Evolutionary conservation across 2,329 filamentous ascomycete species (phyloP).

Genomic region (Tolypocladium tundrense): DNA sequence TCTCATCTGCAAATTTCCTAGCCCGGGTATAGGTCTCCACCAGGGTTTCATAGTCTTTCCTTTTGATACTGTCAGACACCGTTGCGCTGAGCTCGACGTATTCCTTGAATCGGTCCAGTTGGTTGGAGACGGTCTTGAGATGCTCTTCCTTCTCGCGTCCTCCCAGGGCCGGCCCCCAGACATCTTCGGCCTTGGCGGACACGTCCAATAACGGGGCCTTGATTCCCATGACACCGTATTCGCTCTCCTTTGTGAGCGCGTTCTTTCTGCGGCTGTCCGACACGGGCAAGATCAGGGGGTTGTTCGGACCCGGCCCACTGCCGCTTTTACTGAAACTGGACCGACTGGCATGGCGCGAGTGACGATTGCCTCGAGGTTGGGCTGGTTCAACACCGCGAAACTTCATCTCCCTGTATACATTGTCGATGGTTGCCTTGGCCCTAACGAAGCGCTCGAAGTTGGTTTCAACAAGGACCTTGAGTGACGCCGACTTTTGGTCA

Average conservation of each 20-base stretch:
- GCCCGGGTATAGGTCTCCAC: slow-evolving; percentile 81
- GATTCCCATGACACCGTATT: slow-evolving; percentile 81
- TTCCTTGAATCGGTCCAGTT: slow-evolving; percentile 69
- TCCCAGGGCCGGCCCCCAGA: slow-evolving; percentile 90
- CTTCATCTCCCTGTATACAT: slow-evolving; percentile 98
- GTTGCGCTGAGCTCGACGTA: slow-evolving; percentile 72
- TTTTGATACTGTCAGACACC: slow-evolving; percentile 75
- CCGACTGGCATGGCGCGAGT: slow-evolving; percentile 59
- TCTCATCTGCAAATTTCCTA: slow-evolving; percentile 71
- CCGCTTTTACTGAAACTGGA: slow-evolving; percentile 50
- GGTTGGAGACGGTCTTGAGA: slow-evolving; percentile 65
- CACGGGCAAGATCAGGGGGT: slow-evolving; percentile 24
- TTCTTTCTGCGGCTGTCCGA: slow-evolving; percentile 68
- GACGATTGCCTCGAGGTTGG: slow-evolving; percentile 32
- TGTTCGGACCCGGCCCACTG: slow-evolving; percentile 25
- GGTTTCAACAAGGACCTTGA: slow-evolving; percentile 92
- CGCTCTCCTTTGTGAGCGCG: slow-evolving; percentile 82
- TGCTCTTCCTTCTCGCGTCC: slow-evolving; percentile 86
- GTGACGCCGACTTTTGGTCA: slow-evolving; percentile 91
- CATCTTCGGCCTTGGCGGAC: slow-evolving; percentile 87
- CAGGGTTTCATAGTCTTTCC: slow-evolving; percentile 80
- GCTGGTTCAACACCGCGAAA: slow-evolving; percentile 50
- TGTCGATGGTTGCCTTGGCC: slow-evolving; percentile 95
- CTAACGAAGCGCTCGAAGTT: slow-evolving; percentile 98
- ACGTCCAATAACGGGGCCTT: slow-evolving; percentile 82